Conservation (phyloP, 164 flowering plant species). For the Magnolia sinica region DNA sequence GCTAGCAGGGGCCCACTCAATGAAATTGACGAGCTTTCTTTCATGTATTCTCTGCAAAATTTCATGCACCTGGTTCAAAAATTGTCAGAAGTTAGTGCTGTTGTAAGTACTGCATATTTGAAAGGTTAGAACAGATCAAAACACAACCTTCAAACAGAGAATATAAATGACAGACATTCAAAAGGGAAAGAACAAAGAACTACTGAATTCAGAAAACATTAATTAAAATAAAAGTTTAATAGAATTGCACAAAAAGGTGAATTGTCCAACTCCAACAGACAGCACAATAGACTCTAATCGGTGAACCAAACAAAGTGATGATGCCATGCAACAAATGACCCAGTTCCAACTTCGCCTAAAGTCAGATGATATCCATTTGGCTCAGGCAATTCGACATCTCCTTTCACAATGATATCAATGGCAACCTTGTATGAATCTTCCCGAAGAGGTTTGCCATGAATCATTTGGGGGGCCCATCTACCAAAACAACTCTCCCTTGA, state of each 20-base stretch:
- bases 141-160: not conserved
- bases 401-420: not conserved
- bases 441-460: not conserved
- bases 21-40: too few relatives aligned
- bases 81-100: not conserved
- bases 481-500: not conserved
- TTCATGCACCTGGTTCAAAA: constrained; percentile 84
- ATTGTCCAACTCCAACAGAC: too few relatives aligned
- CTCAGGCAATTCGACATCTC: constrained; percentile 2
- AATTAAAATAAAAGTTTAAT: too few relatives aligned
- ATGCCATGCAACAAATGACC: constrained; percentile 3
- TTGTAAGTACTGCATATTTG: too few relatives aligned
- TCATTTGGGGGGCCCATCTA: not conserved
- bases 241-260: too few relatives aligned
- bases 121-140: not conserved
- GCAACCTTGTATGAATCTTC: not conserved
- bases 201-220: too few relatives aligned
- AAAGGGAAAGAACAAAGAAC: too few relatives aligned
- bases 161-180: too few relatives aligned
- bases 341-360: constrained; percentile 4
- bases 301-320: not conserved
- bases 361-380: not conserved
- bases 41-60: constrained; percentile 78
- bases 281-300: not conserved
- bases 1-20: too few relatives aligned